phyloP scores from a whole-genome alignment of 208 protist genomes.

The Willaertia magna region DNA sequence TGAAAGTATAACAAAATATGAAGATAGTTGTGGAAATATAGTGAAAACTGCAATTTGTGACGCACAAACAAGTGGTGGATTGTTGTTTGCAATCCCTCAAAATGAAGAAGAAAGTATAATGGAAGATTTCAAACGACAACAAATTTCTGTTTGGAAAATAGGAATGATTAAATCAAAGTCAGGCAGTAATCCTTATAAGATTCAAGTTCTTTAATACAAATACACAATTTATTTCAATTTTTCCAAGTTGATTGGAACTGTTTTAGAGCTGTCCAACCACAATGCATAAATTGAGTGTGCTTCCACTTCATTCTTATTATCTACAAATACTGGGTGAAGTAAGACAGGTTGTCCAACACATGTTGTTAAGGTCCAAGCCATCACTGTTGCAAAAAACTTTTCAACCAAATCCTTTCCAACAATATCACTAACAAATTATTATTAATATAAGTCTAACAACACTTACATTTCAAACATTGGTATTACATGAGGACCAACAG shows the following conservation, averaged over 20 bases:
- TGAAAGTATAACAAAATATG: not conserved
- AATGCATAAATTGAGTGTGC: not conserved
- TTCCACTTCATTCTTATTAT: not conserved
- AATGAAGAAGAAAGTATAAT: not conserved
- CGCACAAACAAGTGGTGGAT: conserved; percentile 6
- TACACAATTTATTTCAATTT: not conserved
- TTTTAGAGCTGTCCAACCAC: not conserved
- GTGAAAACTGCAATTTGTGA: conserved; percentile 8
- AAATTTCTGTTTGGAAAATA: not conserved
- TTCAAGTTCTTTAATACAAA: not conserved
- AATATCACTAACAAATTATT: not conserved
- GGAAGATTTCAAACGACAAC: not conserved
- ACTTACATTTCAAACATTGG: not conserved
- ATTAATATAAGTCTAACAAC: not conserved
- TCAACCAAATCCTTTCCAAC: not conserved
- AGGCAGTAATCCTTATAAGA: too few relatives aligned
- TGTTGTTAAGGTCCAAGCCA: not conserved
- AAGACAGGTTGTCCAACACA: not conserved
- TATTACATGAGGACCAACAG: not conserved
- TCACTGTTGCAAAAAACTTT: not conserved
- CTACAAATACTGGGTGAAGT: not conserved
- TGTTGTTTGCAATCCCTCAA: not conserved
- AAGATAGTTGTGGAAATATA: not conserved
- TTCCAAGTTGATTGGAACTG: not conserved
- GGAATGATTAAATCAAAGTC: too few relatives aligned